Evolutionary conservation across 108 stramenopile species (phyloP).

Genomic region (Cyclotella choctawhatcheeana): DNA sequence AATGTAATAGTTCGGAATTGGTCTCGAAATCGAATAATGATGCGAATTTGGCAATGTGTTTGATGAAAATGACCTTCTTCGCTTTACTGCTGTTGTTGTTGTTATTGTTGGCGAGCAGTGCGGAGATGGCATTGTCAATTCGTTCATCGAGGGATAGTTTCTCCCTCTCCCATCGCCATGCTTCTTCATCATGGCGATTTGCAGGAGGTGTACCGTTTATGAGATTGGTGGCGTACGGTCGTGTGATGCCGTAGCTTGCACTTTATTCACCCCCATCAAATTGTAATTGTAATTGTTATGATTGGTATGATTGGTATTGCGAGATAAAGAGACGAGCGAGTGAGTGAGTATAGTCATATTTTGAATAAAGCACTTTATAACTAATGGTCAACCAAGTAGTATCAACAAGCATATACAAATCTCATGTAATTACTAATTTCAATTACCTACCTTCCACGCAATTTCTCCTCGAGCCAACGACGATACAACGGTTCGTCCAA

Average conservation of each 20-base stretch:
- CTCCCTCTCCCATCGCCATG: conserved; percentile 57
- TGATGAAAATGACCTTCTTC: conserved; percentile 84
- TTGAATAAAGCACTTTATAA: too few species aligned
- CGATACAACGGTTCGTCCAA: conserved; percentile 91
- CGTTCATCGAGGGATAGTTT: conserved; percentile 60
- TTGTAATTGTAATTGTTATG: too few species aligned
- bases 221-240: conserved; percentile 73
- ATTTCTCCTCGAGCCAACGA: conserved; percentile 68
- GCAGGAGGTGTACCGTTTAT: conserved; percentile 58
- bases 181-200: conserved; percentile 33
- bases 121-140: conserved; percentile 54
- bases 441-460: not conserved
- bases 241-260: conserved; percentile 41
- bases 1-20: conserved; percentile 42
- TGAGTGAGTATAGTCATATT: too few species aligned
- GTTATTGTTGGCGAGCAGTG: conserved; percentile 16
- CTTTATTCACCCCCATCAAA: too few species aligned
- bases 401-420: not conserved
- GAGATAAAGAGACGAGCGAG: too few species aligned
- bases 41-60: conserved; percentile 94
- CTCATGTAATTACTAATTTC: not conserved
- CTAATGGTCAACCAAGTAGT: too few species aligned
- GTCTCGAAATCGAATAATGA: conserved; percentile 70
- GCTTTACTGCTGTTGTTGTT: conserved; percentile 32
- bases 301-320: too few species aligned